Evolutionary conservation across 108 stramenopile species (phyloP).

Genomic region (Thalassiosira profunda): DNA sequence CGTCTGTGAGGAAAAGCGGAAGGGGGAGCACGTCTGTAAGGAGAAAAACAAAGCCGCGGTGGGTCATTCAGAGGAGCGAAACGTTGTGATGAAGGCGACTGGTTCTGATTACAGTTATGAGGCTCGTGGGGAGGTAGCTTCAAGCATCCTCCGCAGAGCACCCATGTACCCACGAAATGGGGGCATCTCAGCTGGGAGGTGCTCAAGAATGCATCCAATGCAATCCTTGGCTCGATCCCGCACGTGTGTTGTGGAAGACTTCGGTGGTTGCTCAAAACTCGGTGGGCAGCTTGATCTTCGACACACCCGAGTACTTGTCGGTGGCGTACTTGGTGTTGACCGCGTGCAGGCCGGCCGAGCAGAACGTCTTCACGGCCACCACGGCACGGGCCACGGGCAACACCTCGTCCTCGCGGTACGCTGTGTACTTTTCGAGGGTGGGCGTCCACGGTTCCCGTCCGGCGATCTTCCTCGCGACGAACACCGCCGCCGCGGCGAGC

Average conservation of each 20-base stretch:
- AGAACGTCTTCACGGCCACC: constrained; percentile 41
- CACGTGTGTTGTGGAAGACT: too few relatives aligned
- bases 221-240: too few relatives aligned
- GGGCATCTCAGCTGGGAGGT: too few relatives aligned
- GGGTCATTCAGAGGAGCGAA: not conserved
- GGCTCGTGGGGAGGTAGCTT: too few relatives aligned
- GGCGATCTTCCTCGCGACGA: constrained; percentile 80
- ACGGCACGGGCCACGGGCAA: constrained; percentile 72
- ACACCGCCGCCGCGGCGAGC: constrained; percentile 91
- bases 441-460: constrained; percentile 88
- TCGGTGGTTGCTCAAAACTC: too few relatives aligned
- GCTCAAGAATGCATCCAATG: too few relatives aligned
- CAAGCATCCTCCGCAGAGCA: too few relatives aligned
- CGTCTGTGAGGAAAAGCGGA: not conserved
- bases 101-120: too few relatives aligned
- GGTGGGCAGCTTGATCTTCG: constrained; percentile 44
- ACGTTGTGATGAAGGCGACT: not conserved
- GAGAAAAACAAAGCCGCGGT: not conserved
- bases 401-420: constrained; percentile 84
- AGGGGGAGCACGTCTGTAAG: not conserved
- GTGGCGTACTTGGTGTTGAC: constrained; percentile 82
- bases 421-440: constrained; percentile 84
- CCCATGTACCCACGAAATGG: too few relatives aligned
- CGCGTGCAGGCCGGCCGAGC: constrained; percentile 54
- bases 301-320: constrained; percentile 63